Base-by-base conservation (phyloP, 148 eudicot genomes). In the Nepenthes mirabilis region DNA sequence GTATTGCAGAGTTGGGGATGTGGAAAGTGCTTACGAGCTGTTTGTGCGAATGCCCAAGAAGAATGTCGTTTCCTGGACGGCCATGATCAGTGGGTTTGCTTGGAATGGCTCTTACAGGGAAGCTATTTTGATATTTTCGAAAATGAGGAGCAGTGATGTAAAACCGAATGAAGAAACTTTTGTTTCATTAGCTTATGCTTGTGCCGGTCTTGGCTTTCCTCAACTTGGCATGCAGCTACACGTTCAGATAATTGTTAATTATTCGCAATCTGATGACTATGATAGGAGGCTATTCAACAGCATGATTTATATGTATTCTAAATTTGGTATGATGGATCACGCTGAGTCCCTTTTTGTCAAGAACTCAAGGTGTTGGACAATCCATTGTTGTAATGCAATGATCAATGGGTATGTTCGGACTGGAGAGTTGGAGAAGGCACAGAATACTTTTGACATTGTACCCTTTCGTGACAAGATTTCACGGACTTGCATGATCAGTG, bases 41-140 rank as follows among this genome's bases (percentile, higher is more conserved):
- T 78, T 78, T 65, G 49, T 50, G 34, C 6, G 59, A 54, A 78
- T 74, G 82, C 68, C 75, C 1, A 66, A 11, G 33, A 78, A 65
- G 57, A 78, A 78, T 71, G 71, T 74, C 37, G 75, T 74, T 67
- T 78, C 73, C 57, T 78, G 82, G 82, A 74, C 78, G 43, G 73
- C 78, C 52, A 78, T 78, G 82, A 71, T 78, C 49, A 45, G 75
- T 53, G 82, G 82, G 12, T 78, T 64, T 58, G 63, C 68, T 55
- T 63, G 82, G 82, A 78, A 78, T 78, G 67, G 70, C 49, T 74
- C 59, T 50, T 65, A 64, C 43, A 60, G 67, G 61, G 75, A 71
- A 58, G 78, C 75, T 64, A 45, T 78, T 56, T 58, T 32, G 48
- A 52, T 74, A 36, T 74, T 74, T 63, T 63, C 54, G 45, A 70